phyloP scores from a whole-genome alignment of 345 rosid genomes.

The Hirschfeldia incana region DNA sequence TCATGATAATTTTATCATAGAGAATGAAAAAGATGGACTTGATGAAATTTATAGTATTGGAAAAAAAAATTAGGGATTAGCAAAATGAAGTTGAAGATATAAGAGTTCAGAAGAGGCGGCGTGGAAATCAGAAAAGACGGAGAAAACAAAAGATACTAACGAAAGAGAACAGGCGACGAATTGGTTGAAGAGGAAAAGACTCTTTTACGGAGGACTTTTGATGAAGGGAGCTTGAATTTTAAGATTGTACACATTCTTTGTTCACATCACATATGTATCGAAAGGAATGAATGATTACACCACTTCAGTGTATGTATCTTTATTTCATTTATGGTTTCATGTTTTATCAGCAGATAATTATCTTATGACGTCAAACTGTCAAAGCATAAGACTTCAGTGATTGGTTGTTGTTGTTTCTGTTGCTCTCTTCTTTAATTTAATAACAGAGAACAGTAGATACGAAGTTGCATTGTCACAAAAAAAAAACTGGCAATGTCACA shows the following conservation, averaged over 20 bases:
- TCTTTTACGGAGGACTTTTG: background rate
- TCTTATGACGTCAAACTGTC: background rate
- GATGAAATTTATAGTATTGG: background rate
- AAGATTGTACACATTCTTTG: background rate
- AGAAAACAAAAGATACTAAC: background rate
- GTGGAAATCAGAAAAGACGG: background rate
- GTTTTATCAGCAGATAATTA: background rate
- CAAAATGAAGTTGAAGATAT: background rate
- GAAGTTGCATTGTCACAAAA: too few species aligned
- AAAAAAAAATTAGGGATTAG: background rate
- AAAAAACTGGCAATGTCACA: background rate
- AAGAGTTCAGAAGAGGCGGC: background rate
- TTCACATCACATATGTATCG: background rate
- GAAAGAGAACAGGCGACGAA: background rate
- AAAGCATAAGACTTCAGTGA: background rate
- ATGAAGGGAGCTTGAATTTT: background rate
- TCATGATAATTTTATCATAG: background rate
- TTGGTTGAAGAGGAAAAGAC: background rate
- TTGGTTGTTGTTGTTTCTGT: background rate
- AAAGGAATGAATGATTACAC: background rate
- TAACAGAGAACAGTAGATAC: background rate
- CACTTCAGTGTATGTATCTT: background rate
- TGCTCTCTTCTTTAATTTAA: background rate
- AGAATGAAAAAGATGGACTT: background rate
- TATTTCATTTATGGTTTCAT: background rate